Base-by-base conservation (phyloP, 2,329 filamentous ascomycete genomes). In the Aulographum hederae region DNA sequence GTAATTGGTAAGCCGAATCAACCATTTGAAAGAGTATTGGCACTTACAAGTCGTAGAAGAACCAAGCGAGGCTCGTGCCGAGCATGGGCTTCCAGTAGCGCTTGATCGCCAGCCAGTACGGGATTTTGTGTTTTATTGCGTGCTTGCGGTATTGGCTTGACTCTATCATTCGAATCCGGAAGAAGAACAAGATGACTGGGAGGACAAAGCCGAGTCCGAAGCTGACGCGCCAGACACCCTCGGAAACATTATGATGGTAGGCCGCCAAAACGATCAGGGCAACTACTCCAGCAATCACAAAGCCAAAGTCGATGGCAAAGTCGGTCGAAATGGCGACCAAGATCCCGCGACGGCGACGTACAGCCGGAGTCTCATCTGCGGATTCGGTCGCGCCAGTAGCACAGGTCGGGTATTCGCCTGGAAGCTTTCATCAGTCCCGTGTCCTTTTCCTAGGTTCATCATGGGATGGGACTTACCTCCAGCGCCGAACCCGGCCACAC, bases 281-380 rank as follows among this genome's bases (percentile, higher is more conserved):
- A 0, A 67, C 57, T 0, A 66, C 43, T 0, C 58, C 59, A 4
- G 54, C 59, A 42, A 57, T 63, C 3, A 64, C 57, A 37, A 65
- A 67, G 1, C 64, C 65, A 6, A 69, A 44, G 2, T 57, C 58
- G 2, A 57, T 51, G 0, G 65, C 61, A 4, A 69, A 45, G 39
- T 68, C 60, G 2, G 58, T 56, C 10, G 67, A 52, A 52, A 69
- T 57, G n/a, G 64, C 63, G 34, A 70, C 67, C 43, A 69, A 60
- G 45, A 68, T 65, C 3, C 67, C 65, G 23, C 64, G 52, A 21
- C 53, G 53, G 36, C 60, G 61, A 23, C 62, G 55, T 31, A 57
- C 52, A 11, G 45, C 41, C 5, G 41, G 45, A 30, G 47, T 54
- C 40, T 69, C 65, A 37, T 70, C 64, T 2, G 65, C 60, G 0